phyloP scores from a whole-genome alignment of 345 rosid species.

The Pseudoturritis turrita region DNA sequence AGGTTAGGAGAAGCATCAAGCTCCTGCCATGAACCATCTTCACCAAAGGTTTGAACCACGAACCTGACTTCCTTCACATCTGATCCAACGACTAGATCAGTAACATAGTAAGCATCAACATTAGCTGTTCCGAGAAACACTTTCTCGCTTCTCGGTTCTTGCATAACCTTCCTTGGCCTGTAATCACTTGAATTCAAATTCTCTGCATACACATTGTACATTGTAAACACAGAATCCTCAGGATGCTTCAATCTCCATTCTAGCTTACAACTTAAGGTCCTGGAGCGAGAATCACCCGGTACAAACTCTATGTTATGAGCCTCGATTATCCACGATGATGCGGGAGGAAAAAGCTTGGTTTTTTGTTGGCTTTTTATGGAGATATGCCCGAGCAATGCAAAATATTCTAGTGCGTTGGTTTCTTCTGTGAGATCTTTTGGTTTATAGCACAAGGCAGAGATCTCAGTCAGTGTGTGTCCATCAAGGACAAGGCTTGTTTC shows the following conservation, averaged over 20 bases:
- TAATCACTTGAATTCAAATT: conserved; percentile 21
- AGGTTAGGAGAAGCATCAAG: conserved; percentile 55
- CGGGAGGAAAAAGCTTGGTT: conserved; percentile 40
- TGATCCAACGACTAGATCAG: conserved; percentile 41
- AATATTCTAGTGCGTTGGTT: conserved; percentile 31
- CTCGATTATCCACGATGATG: conserved; percentile 50
- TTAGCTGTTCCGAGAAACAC: conserved; percentile 58
- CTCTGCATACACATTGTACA: conserved; percentile 55
- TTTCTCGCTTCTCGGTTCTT: conserved; percentile 1
- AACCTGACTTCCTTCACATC: conserved; percentile 41
- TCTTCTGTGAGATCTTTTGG: conserved; percentile 23
- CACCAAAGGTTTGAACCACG: conserved; percentile 47
- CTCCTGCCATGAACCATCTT: conserved; percentile 49
- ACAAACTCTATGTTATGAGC: conserved; percentile 37
- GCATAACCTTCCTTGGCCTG: conserved; percentile 12
- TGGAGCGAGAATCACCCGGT: conserved; percentile 35
- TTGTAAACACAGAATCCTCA: conserved; percentile 25
- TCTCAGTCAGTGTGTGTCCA: conserved; percentile 50
- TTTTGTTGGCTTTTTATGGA: conserved; percentile 30
- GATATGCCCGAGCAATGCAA: conserved; percentile 65
- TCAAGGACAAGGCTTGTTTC: conserved; percentile 42
- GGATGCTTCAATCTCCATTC: conserved; percentile 48
- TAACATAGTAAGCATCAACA: conserved; percentile 54
- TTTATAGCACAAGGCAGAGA: conserved; percentile 53
- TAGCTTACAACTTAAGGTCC: conserved; percentile 42